Conservation (phyloP, 768 basidiomycete genomes). For the Amanita rubescens region DNA sequence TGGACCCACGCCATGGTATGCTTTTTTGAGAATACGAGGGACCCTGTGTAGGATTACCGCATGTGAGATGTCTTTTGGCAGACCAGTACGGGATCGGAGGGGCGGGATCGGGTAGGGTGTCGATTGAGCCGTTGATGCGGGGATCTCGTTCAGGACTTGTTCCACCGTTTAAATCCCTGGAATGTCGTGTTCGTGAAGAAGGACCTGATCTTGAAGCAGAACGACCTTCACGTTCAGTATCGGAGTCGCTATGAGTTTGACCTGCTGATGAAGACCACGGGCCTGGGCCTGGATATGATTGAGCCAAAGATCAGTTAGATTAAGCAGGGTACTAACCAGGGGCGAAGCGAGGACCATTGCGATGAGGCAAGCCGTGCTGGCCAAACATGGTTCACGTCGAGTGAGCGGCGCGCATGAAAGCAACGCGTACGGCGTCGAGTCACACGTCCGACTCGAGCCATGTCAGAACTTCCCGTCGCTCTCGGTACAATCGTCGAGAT, state of each 20-base stretch:
- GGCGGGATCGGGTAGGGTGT: slow-evolving; percentile 38
- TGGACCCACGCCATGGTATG: slow-evolving; percentile 72
- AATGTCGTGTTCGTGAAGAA: slow-evolving; percentile 31
- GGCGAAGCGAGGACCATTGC: slow-evolving; percentile 20
- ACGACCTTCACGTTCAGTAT: slow-evolving; percentile 44
- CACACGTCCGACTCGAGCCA: neutral
- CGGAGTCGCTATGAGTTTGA: slow-evolving; percentile 33
- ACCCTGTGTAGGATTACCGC: slow-evolving; percentile 74
- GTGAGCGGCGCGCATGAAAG: neutral
- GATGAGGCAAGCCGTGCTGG: slow-evolving; percentile 11
- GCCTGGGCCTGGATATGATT: slow-evolving; percentile 21
- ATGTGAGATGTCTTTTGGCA: slow-evolving; percentile 84
- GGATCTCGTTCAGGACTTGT: slow-evolving; percentile 23
- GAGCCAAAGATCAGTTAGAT: slow-evolving; percentile 1
- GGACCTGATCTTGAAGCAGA: slow-evolving; percentile 44
- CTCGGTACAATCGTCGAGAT: slow-evolving; percentile 77
- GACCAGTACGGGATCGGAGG: slow-evolving; percentile 79
- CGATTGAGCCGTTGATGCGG: slow-evolving; percentile 37
- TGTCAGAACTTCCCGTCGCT: slow-evolving; percentile 20
- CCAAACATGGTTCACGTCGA: slow-evolving; percentile 4
- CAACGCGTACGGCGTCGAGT: neutral
- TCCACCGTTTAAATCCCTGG: slow-evolving; percentile 22
- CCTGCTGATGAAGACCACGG: slow-evolving; percentile 21
- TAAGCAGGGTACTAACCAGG: slow-evolving; percentile 15
- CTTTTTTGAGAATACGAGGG: slow-evolving; percentile 60